Percentiles rank a stretch among this genome's conserved stretches.
These are phyloP conservation scores for Torulaspora franciscae DNA, from an alignment of 805 yeast genomes.

Conservation along the genomic window DNA sequence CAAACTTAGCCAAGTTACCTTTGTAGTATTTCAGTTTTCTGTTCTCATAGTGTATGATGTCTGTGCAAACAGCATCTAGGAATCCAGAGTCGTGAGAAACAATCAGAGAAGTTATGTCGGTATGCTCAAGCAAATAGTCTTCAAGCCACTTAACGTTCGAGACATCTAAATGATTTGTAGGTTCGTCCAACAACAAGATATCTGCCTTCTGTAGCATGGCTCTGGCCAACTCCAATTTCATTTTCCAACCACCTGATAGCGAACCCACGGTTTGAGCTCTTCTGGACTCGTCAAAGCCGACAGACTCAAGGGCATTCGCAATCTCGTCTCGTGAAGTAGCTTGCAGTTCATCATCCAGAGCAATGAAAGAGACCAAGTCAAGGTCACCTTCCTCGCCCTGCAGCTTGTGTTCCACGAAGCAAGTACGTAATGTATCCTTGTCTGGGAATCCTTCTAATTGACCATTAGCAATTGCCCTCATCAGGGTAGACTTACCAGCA, in stretches of 20 bases:
- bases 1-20: slow-evolving; percentile 92
- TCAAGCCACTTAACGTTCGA: slow-evolving; percentile 89
- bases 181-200: slow-evolving; percentile 90
- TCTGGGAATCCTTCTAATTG: slow-evolving; percentile 97
- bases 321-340: slow-evolving; percentile 64
- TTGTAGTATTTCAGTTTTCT: slow-evolving; percentile 91
- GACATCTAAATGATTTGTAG: slow-evolving; percentile 97
- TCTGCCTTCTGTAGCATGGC: slow-evolving; percentile 98
- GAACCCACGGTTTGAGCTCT: slow-evolving; percentile 89
- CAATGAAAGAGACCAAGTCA: slow-evolving; percentile 84
- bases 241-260: slow-evolving; percentile 98
- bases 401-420: slow-evolving; percentile 94
- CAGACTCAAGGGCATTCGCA: slow-evolving; percentile 67
- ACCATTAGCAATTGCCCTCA: slow-evolving; percentile 95
- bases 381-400: slow-evolving; percentile 93
- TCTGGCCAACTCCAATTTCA: slow-evolving; percentile 97
- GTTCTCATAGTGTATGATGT: slow-evolving; percentile 92
- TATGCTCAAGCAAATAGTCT: slow-evolving; percentile 75
- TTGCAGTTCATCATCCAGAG: slow-evolving; percentile 75
- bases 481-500: slow-evolving; percentile 96
- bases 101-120: slow-evolving; percentile 86
- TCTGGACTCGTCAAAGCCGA: slow-evolving; percentile 90
- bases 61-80: slow-evolving; percentile 92
- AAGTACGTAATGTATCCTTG: slow-evolving; percentile 76
- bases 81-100: slow-evolving; percentile 98